Percentiles rank a stretch among this genome's conserved stretches.
Evolutionary conservation across 192 early-diverging fungal genomes (phyloP).

Genomic region (Phlyctochytrium bullatum): DNA sequence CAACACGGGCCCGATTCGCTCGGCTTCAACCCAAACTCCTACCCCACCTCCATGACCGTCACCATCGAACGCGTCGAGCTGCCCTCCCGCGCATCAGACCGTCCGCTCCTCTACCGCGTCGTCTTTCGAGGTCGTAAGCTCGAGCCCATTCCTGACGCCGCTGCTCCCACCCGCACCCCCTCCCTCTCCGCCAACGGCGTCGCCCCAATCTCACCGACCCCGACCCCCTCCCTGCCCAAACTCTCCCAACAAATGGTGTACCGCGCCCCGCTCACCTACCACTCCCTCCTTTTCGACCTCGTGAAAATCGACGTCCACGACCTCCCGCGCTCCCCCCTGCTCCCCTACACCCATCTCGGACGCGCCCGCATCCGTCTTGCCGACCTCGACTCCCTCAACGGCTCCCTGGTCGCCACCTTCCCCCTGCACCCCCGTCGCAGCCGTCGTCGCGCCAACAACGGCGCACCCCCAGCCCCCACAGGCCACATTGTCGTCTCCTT

Average conservation of each 20-base stretch:
- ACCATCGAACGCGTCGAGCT: background rate
- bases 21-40: conserved; percentile 4
- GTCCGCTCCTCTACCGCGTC: background rate
- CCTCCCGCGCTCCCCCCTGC: conserved; percentile 4
- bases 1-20: too few species aligned
- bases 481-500: conserved; percentile 13
- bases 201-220: too few species aligned
- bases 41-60: conserved; percentile 7
- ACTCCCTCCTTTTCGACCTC: conserved; percentile 37
- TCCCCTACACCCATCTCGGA: conserved; percentile 24
- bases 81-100: background rate
- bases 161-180: background rate
- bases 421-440: background rate
- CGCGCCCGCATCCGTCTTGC: conserved; percentile 25
- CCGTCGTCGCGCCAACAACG: background rate
- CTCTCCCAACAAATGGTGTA: background rate
- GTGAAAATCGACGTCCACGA: conserved; percentile 26
- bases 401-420: conserved; percentile 23
- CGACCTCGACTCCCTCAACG: conserved; percentile 22
- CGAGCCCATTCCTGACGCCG: background rate
- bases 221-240: too few species aligned
- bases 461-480: background rate
- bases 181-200: too few species aligned
- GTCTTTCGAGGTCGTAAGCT: conserved; percentile 3
- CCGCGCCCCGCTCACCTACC: conserved; percentile 19